Evolutionary conservation across 306 rosid genomes (phyloP).

Genomic region (Erythrophleum fordii): DNA sequence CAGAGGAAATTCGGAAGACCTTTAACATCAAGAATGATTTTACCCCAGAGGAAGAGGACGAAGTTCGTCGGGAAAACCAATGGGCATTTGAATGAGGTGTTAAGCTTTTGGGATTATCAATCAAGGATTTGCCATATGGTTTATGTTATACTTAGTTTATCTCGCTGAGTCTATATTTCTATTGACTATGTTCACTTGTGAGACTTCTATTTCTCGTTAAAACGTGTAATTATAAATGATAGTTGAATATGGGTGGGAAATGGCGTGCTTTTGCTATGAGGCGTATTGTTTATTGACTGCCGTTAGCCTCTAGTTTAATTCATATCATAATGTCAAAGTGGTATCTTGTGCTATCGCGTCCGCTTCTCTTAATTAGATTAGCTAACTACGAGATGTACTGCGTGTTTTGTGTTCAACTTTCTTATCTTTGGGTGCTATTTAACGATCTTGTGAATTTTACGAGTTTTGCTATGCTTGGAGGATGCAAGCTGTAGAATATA

Average conservation of each 20-base stretch:
- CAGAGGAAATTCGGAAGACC: constrained; percentile 69
- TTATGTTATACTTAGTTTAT: constrained; percentile 25
- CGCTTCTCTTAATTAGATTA: too few relatives aligned
- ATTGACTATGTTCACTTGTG: neutral
- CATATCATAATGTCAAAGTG: neutral
- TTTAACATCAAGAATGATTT: constrained; percentile 75
- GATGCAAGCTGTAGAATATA: too few relatives aligned
- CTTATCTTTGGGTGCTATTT: too few relatives aligned
- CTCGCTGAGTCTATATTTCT: neutral
- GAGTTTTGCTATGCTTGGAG: too few relatives aligned
- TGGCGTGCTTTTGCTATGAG: constrained; percentile 23
- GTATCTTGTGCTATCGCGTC: too few relatives aligned
- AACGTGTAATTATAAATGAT: constrained; percentile 43
- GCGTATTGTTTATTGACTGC: neutral
- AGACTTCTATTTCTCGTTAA: neutral
- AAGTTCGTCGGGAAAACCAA: constrained; percentile 73
- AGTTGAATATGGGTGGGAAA: constrained; percentile 27
- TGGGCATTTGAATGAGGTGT: constrained; percentile 67
- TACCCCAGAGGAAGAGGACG: constrained; percentile 70
- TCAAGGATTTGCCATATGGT: neutral
- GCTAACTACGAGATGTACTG: too few relatives aligned
- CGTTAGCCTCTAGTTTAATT: neutral
- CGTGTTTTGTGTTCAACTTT: too few relatives aligned
- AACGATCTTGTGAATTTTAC: too few relatives aligned
- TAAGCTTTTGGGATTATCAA: neutral